Evolutionary conservation across 2,329 filamentous ascomycete genomes (phyloP), one percentile per base, ranked within the genome.

Genomic region (Colletotrichum endophyticum): DNA sequence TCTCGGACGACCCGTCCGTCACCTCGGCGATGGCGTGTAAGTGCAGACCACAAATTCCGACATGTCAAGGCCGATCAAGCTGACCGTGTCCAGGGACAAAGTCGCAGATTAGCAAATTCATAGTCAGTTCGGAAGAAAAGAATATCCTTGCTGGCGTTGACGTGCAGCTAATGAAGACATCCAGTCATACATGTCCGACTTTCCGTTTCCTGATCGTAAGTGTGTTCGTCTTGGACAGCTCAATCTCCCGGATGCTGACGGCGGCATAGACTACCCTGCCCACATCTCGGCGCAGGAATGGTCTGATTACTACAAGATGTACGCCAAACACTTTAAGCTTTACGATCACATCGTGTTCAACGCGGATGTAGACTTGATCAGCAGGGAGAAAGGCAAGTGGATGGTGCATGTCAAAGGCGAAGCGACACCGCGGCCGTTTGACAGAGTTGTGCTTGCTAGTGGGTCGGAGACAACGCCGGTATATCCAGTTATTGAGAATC

Each of bases 391-490:
- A 25, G 63, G 6, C 3, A 75, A 75, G n/a, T 82, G 80, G 81
- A 53, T 78, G 25, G 34, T 82, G 5, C 57, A 72, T 2, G 6
- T 80, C 3, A 30, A 66, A 6, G 76, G 77, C 25, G 76, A 79
- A 30, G 34, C 66, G 2, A 11, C 57, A 1, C 77, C 79, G 4
- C 70, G 77, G 3, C 6, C 68, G 1, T 81, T 81, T 70, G 80
- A 82, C 75, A 82, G 79, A 61, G 75, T 81, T n/a, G 73, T 81
- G 11, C 64, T 82, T 12, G 79, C 79, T 0, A 77, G 77, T 3
- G 80, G 81, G 1, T 77, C 78, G 5, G 79, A 81, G 39, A 75
- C 74, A 13, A 77, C 44, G 3, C 70, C 75, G 16, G 76, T 66
- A 9, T 30, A 76, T 27, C 79, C 80, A 6, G 27, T 64, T 5